Base-by-base conservation (phyloP, 495 filamentous ascomycete genomes). In the Trichoderma erinaceum region DNA sequence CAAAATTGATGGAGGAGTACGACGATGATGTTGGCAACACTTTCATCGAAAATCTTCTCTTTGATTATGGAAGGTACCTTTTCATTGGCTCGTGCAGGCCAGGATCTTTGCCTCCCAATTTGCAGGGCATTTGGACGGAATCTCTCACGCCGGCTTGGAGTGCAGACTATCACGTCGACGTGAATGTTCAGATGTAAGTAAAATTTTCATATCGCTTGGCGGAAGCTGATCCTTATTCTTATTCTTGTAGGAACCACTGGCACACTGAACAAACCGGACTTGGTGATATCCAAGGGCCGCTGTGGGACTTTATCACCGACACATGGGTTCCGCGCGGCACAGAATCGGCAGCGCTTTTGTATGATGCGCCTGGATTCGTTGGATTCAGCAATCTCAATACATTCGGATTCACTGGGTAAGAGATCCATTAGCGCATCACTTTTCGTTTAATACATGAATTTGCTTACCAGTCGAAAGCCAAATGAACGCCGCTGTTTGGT, bases 291-390 rank as follows among this genome's bases (percentile, higher is more conserved):
- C 35, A 76, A 32, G 69, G 74, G 18, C 70, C 78, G 4, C 70
- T 80, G 0, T 84, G 78, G 75, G 68, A 79, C 44, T 84, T 80
- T 50, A 84, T 86, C 72, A 68, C 73, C 21, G 72, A 84, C n/a
- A 84, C 78, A 0, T 84, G 83, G 83, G 76, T 78, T 5, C 81
- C 82, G 11, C 76, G 80, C 11, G 83, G 83, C 16, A 70, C 76
- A 4, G 80, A 84, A 66, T 84, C 81, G 0, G 82, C 83, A 8
- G 68, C 74, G 44, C 69, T 84, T 15, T 68, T 85, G 3, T 86
- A 86, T 50, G 77, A 78, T n/a, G 74, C 71, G 15, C 74, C 75
- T 12, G 81, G 81, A 15, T 85, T 81, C 80, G 83, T 84, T 1
- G 63, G 35, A 13, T 44, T 41, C 23, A 65, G 41, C 29, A 44